Evolutionary conservation across 441 rosid species (phyloP).

Genomic region (Erodium chrysanthum): DNA sequence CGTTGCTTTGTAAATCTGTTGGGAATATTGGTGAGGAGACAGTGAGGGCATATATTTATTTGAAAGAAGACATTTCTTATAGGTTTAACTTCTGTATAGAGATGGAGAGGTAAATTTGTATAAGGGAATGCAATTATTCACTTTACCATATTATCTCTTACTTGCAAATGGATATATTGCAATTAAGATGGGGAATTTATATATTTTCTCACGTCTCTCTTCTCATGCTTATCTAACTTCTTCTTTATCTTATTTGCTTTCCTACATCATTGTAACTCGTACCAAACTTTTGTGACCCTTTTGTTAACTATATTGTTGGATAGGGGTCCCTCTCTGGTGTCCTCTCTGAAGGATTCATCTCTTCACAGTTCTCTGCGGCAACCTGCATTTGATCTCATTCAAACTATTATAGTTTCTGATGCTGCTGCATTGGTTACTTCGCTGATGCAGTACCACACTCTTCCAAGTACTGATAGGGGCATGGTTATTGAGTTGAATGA

Average conservation of each 20-base stretch:
- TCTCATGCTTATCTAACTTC: not conserved
- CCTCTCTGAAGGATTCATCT: constrained; percentile 77
- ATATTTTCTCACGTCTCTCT: not conserved
- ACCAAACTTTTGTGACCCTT: constrained; percentile 15
- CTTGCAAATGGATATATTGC: not conserved
- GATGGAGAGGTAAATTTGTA: constrained; percentile 11
- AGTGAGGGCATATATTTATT: constrained; percentile 3
- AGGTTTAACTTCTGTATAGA: not conserved
- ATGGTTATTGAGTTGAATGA: constrained; percentile 29
- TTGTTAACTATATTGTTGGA: constrained; percentile 22
- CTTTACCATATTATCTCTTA: constrained; percentile 14
- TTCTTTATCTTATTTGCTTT: not conserved
- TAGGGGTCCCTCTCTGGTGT: constrained; percentile 95
- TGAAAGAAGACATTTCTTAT: no score
- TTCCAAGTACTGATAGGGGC: constrained; percentile 23
- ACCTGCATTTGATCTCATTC: constrained; percentile 92
- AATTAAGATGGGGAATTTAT: not conserved
- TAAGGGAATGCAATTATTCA: constrained; percentile 1
- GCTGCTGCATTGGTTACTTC: constrained; percentile 65
- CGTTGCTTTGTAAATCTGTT: not conserved
- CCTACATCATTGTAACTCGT: not conserved
- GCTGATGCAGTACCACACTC: constrained; percentile 31
- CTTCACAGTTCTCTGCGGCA: constrained; percentile 84
- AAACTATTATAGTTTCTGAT: constrained; percentile 80
- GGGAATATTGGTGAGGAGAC: not conserved